Evolutionary conservation across 2,329 filamentous ascomycete genomes (phyloP).

Genomic region (Aspergillus clavatus): DNA sequence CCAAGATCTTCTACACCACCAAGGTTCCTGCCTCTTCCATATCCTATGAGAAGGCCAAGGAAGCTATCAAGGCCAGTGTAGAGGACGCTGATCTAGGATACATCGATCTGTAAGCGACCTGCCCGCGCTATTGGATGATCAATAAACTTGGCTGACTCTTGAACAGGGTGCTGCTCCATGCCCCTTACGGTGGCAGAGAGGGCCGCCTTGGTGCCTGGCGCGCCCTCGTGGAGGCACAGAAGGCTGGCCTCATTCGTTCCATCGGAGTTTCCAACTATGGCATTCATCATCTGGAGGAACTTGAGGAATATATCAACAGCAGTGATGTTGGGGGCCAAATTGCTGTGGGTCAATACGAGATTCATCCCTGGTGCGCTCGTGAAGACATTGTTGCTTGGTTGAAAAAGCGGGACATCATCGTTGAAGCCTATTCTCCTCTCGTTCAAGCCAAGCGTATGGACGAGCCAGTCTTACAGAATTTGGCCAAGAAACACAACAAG

Average conservation of each 20-base stretch:
- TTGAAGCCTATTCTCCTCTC: conserved; percentile 53
- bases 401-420: conserved; percentile 54
- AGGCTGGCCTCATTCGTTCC: conserved; percentile 36
- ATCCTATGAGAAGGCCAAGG: conserved; percentile 61
- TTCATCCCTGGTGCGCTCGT: conserved; percentile 84
- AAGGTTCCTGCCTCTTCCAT: conserved; percentile 52
- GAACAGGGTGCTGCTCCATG: conserved; percentile 36
- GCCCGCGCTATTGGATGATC: background rate
- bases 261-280: conserved; percentile 41
- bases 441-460: conserved; percentile 46
- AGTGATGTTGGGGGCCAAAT: conserved; percentile 60
- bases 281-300: conserved; percentile 38
- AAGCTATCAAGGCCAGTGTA: conserved; percentile 60
- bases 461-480: conserved; percentile 48
- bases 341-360: conserved; percentile 80
- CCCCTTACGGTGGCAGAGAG: conserved; percentile 36
- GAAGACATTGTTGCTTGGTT: conserved; percentile 77
- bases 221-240: conserved; percentile 38
- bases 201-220: conserved; percentile 38
- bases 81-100: conserved; percentile 59
- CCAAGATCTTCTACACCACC: conserved; percentile 58
- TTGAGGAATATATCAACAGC: conserved; percentile 37
- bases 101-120: conserved; percentile 55
- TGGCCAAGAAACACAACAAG: conserved; percentile 55
- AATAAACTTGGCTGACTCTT: background rate